Evolutionary conservation across 306 rosid species (phyloP).

Genomic region (Mimosa pudica): DNA sequence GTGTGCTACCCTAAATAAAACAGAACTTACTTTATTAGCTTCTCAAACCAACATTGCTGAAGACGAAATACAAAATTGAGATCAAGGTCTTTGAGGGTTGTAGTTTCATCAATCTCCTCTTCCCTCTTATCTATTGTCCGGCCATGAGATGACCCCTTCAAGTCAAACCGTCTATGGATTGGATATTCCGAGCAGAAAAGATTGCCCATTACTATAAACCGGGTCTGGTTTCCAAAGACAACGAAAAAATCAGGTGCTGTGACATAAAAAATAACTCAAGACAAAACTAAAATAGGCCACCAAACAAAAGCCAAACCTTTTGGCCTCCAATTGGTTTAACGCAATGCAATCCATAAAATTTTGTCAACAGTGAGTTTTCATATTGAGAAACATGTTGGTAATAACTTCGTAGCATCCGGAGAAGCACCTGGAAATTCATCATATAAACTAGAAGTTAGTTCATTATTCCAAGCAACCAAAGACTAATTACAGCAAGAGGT

Average conservation of each 20-base stretch:
- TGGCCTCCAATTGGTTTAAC: slow-evolving; percentile 94
- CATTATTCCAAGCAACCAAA: not conserved
- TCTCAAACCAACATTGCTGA: slow-evolving; percentile 64
- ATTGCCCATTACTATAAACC: slow-evolving; percentile 99
- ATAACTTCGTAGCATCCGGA: slow-evolving; percentile 92
- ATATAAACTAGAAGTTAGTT: slow-evolving; percentile 12
- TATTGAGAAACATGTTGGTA: slow-evolving; percentile 63
- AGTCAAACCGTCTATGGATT: slow-evolving; percentile 90
- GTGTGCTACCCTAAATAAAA: not conserved
- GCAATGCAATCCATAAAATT: slow-evolving; percentile 93
- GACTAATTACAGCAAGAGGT: not conserved
- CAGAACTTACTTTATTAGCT: slow-evolving; percentile 68
- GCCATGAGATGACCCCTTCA: slow-evolving; percentile 96
- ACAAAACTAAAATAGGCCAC: slow-evolving; percentile 19
- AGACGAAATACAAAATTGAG: slow-evolving; percentile 90
- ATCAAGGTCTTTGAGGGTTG: slow-evolving; percentile 95
- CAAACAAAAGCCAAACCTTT: slow-evolving; percentile 56
- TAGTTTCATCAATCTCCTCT: slow-evolving; percentile 93
- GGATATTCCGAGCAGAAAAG: slow-evolving; percentile 95
- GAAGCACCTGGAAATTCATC: slow-evolving; percentile 66
- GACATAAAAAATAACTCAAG: slow-evolving; percentile 10
- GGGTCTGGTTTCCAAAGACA: slow-evolving; percentile 58
- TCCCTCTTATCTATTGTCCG: slow-evolving; percentile 78
- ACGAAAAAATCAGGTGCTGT: slow-evolving; percentile 15
- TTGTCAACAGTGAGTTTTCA: slow-evolving; percentile 90